Evolutionary conservation across 257 asterid genomes (phyloP).

Genomic region (Oldenlandia corymbosa): DNA sequence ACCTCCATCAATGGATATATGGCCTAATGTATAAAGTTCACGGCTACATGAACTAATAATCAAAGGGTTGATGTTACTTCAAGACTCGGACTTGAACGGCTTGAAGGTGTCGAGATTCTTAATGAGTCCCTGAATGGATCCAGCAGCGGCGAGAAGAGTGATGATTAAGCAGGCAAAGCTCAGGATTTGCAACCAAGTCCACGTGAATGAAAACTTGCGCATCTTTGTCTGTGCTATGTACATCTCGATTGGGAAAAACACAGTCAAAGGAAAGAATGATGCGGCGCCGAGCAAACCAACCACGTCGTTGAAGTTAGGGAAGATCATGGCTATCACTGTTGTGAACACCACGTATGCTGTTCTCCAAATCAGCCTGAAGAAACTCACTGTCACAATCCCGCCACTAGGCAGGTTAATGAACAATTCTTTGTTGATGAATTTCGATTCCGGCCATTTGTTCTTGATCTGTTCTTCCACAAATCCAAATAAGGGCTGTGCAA

Average conservation of each 20-base stretch:
- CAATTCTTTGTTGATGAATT: constrained; percentile 27
- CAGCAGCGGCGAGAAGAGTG: constrained; percentile 58
- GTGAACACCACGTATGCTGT: constrained; percentile 44
- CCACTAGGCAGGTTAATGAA: constrained; percentile 15
- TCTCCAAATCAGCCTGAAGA: constrained; percentile 57
- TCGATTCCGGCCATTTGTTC: constrained; percentile 30
- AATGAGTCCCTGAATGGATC: constrained; percentile 50
- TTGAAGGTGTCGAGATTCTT: constrained; percentile 22
- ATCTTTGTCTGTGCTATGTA: constrained; percentile 34
- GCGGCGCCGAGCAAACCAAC: constrained; percentile 62
- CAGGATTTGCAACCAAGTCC: constrained; percentile 45
- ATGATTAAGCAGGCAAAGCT: constrained; percentile 40
- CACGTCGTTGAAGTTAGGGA: constrained; percentile 69
- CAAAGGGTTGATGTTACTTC: neutral
- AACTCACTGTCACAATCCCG: constrained; percentile 27
- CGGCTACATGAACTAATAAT: neutral
- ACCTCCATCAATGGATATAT: too few relatives aligned
- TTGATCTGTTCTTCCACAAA: constrained; percentile 37
- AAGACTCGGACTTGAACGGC: constrained; percentile 43
- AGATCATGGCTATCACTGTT: constrained; percentile 45
- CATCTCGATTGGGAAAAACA: constrained; percentile 63
- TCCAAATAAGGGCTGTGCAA: constrained; percentile 52
- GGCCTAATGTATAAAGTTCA: too few relatives aligned
- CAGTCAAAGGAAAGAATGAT: constrained; percentile 62
- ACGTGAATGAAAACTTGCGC: constrained; percentile 25